Evolutionary conservation across 352 stramenopile species (phyloP), one percentile per base, ranked within the genome.

Genomic region (Globisporangium paddicum): DNA sequence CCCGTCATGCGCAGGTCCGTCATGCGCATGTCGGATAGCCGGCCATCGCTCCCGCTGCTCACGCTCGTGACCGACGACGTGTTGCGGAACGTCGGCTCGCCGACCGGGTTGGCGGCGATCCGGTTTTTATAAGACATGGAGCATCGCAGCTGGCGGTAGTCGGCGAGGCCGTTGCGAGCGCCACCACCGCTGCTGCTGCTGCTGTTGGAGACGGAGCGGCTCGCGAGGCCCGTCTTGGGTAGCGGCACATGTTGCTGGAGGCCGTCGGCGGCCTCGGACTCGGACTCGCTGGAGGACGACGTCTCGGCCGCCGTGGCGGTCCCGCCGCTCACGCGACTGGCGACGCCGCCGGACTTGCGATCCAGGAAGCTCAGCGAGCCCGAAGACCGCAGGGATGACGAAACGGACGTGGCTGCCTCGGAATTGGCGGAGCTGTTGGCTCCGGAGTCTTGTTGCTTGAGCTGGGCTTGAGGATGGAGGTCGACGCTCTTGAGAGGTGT

Each of bases 71-170:
- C 14, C 46, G 46, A 53, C 46, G 46, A 53, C 23, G 58, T 71
- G n/a, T 38, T 59, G 50, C 72, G 56, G 38, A 64, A 71, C 6
- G 68, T 54, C 26, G 28, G 35, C 14, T 60, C 53, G 23, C 77
- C 71, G 19, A 38, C 34, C 25, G 46, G 68, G 25, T n/a, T 14
- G 18, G 26, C 46, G 8, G 21, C 46, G 16, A 70, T 59, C 42
- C 82, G 85, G 69, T 92, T 94, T 70, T 92, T 94, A 73, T 94
- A 94, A 28, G 72, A 86, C 85, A 94, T 94, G 47, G 82, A 93
- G 67, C 78, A 90, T 50, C 77, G 78, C 26, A 94, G 71, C 67
- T 94, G 81, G 4, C 77, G 72, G 63, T 89, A 94, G 47, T 86
- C 77, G 0, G 78, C 82, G 40, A 94, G 72, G 45, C 54, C 68